Evolutionary conservation across 495 filamentous ascomycete genomes (phyloP).

Genomic region (Penicillium goetzii): DNA sequence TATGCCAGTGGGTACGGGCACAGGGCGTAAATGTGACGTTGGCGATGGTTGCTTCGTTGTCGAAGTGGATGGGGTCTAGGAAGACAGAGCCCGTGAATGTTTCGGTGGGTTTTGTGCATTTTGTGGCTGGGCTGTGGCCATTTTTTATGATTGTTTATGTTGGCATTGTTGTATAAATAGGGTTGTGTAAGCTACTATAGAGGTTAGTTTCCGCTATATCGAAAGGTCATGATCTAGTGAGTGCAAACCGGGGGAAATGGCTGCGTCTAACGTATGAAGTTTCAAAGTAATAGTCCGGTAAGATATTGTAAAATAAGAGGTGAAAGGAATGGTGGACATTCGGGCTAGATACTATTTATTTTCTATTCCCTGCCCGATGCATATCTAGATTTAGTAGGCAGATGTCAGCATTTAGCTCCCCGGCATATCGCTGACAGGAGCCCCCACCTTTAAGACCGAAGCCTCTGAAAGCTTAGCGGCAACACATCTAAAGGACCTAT

Average conservation of each 20-base stretch:
- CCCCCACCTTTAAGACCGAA: background rate
- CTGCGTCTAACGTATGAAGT: background rate
- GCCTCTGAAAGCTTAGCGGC: background rate
- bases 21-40: slow-evolving; percentile 33
- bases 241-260: background rate
- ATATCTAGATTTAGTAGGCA: background rate
- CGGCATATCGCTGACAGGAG: background rate
- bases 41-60: slow-evolving; percentile 13
- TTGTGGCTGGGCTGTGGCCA: slow-evolving; percentile 1
- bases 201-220: background rate
- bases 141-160: slow-evolving; percentile 13
- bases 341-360: background rate
- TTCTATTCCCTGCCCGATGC: background rate
- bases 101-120: slow-evolving; percentile 20
- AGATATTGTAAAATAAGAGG: no score
- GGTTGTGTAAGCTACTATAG: background rate
- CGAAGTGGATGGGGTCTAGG: slow-evolving; percentile 22
- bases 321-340: no score
- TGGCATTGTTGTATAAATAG: slow-evolving; percentile 3
- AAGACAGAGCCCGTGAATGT: slow-evolving; percentile 33
- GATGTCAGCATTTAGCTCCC: background rate
- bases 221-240: background rate
- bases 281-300: background rate
- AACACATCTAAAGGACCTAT: background rate
- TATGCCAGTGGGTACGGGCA: slow-evolving; percentile 33